phyloP scores from a whole-genome alignment of 2,329 filamentous ascomycete genomes.

The Botrytis aclada region DNA sequence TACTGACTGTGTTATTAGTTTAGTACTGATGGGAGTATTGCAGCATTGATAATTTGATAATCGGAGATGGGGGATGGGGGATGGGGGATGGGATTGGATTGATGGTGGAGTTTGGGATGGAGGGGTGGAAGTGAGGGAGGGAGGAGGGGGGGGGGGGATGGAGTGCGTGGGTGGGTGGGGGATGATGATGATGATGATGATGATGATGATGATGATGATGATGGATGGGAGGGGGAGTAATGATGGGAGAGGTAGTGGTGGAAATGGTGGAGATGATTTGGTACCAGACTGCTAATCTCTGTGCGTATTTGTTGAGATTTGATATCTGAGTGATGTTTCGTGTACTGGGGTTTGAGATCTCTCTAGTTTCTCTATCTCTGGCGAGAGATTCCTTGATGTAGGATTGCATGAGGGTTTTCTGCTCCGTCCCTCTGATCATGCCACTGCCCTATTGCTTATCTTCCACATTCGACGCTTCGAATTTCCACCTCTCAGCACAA shows the following conservation, averaged over 20 bases:
- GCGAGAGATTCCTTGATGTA: neutral
- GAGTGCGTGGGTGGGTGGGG: no score
- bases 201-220: no score
- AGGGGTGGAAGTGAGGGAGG: no score
- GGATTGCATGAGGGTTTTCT: neutral
- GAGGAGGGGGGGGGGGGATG: no score
- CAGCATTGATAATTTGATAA: no score
- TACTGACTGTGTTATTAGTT: no score
- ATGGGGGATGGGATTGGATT: no score
- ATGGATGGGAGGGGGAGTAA: no score
- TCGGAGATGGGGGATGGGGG: no score
- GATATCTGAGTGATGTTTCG: neutral
- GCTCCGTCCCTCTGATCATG: neutral
- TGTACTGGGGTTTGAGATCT: neutral
- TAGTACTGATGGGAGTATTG: no score
- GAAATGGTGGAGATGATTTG: neutral
- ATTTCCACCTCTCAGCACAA: neutral
- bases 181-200: no score
- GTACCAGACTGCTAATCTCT: neutral
- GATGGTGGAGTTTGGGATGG: no score
- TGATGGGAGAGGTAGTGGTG: neutral
- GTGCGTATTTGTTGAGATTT: neutral
- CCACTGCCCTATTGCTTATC: neutral
- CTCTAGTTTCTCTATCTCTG: neutral
- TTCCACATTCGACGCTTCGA: neutral